Conservation (phyloP, 768 basidiomycete species). For the Chalciporus sphaerocephalus region DNA sequence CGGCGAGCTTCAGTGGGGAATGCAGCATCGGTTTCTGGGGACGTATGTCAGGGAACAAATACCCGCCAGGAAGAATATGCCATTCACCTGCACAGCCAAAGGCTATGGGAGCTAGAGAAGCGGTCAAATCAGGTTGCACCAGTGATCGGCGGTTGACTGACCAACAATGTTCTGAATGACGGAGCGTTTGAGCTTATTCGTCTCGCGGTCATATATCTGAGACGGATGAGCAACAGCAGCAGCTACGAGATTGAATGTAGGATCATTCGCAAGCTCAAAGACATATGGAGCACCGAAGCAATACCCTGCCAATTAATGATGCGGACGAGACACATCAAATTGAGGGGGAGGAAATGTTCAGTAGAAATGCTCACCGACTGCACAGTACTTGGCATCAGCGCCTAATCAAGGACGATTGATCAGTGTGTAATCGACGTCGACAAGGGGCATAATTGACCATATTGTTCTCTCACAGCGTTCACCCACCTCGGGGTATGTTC, state of each 20-base stretch:
- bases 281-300: conserved; percentile 56
- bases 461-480: conserved; percentile 43
- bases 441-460: conserved; percentile 34
- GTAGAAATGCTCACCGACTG: conserved; percentile 35
- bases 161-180: conserved; percentile 47
- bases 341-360: too few relatives aligned
- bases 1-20: conserved; percentile 52
- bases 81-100: conserved; percentile 50
- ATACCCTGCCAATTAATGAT: conserved; percentile 44
- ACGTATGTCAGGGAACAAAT: not conserved
- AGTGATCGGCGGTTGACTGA: conserved; percentile 22
- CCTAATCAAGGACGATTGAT: conserved; percentile 7
- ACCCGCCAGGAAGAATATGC: not conserved
- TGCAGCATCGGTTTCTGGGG: conserved; percentile 48
- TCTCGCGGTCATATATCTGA: conserved; percentile 1
- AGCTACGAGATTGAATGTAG: conserved; percentile 37
- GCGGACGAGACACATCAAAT: not conserved
- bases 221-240: conserved; percentile 59
- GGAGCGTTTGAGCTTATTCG: conserved; percentile 38
- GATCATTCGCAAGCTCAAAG: conserved; percentile 44
- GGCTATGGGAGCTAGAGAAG: conserved; percentile 45
- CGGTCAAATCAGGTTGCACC: not conserved
- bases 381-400: conserved; percentile 37
- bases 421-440: conserved; percentile 9
- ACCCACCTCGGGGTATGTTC: conserved; percentile 49